Conservation (phyloP, 2,329 filamentous ascomycete species). For the Hypomyces perniciosus region DNA sequence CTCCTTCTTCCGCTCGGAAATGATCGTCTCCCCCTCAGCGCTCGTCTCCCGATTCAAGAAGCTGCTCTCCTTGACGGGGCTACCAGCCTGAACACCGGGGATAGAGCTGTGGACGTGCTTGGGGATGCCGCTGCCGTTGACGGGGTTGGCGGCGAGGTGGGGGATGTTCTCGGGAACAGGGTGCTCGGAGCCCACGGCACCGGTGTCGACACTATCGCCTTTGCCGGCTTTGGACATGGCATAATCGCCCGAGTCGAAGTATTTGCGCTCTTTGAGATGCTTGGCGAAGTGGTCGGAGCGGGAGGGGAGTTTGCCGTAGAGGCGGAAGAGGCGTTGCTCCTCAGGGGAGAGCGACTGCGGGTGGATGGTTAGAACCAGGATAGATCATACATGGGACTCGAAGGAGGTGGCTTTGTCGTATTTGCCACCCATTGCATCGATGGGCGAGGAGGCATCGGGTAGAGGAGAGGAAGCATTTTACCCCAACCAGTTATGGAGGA, state of each 20-base stretch:
- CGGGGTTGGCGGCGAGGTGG: conserved; percentile 67
- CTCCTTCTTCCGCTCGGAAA: conserved; percentile 5
- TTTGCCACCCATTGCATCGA: too few species aligned
- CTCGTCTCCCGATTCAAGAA: conserved; percentile 80
- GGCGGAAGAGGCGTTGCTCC: conserved; percentile 91
- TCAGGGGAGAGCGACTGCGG: conserved; percentile 83
- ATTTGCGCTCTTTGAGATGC: conserved; percentile 98
- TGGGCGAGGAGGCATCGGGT: not conserved
- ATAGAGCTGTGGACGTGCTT: conserved; percentile 39
- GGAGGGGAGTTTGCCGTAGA: conserved; percentile 96
- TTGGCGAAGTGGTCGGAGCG: conserved; percentile 96
- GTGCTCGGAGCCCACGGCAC: conserved; percentile 89
- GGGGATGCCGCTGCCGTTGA: conserved; percentile 26
- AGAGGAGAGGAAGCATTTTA: conserved; percentile 3
- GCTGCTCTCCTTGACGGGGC: conserved; percentile 86
- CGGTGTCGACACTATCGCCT: conserved; percentile 87
- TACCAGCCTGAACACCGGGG: conserved; percentile 56
- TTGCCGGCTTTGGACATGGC: conserved; percentile 97
- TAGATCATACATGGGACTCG: too few species aligned
- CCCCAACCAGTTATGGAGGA: not conserved
- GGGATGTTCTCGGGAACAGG: conserved; percentile 93
- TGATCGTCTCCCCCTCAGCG: conserved; percentile 42
- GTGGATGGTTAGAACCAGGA: not conserved
- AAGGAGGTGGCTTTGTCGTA: too few species aligned
- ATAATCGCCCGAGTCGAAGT: conserved; percentile 95